phyloP scores from a whole-genome alignment of 768 basidiomycete species.

The Amanita pallidorosea region DNA sequence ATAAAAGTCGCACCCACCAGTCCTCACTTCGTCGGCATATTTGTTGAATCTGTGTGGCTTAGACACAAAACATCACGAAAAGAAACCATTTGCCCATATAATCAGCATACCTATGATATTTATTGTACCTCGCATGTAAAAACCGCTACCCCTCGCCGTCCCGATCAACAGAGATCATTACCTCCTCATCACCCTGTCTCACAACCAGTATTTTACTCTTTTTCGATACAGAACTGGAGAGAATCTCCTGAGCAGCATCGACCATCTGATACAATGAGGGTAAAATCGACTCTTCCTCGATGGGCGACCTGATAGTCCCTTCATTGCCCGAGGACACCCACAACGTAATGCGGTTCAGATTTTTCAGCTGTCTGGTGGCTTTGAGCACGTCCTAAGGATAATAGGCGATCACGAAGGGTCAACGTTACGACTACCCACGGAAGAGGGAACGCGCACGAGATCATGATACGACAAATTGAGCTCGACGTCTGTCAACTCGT shows the following conservation, averaged over 20 bases:
- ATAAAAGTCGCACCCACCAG: too few relatives aligned
- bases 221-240: neutral
- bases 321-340: neutral
- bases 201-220: neutral
- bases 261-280: neutral
- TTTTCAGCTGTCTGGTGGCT: neutral
- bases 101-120: too few relatives aligned
- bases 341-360: neutral
- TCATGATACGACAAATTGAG: neutral
- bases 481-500: too few relatives aligned
- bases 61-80: too few relatives aligned
- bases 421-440: too few relatives aligned
- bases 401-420: too few relatives aligned
- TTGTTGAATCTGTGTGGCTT: too few relatives aligned
- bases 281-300: neutral
- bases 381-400: neutral
- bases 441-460: neutral
- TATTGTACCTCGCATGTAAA: too few relatives aligned
- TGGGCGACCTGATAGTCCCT: neutral
- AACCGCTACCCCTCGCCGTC: neutral
- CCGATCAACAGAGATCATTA: neutral
- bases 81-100: too few relatives aligned
- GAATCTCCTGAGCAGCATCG: neutral
- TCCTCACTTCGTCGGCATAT: too few relatives aligned
- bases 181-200: neutral